These are phyloP conservation scores for Pichia sp. DNA, from an alignment of 1,139 yeast species.

Conservation along the genomic window DNA sequence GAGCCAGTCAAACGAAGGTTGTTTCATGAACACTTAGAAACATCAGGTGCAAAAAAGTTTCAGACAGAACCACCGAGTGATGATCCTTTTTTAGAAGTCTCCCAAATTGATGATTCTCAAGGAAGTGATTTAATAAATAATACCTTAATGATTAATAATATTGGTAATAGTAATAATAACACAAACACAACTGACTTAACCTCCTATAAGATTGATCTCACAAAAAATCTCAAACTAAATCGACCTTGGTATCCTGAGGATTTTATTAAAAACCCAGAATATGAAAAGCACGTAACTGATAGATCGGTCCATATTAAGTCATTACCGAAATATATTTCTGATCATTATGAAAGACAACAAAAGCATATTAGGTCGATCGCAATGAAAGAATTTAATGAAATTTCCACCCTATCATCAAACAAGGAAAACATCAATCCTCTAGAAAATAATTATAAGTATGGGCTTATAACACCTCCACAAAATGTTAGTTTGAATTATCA, in stretches of 20 bases:
- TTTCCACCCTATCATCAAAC: constrained; percentile 14
- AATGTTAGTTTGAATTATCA: constrained; percentile 16
- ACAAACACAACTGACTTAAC: no score
- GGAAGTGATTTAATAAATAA: neutral
- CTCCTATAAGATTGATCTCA: constrained; percentile 13
- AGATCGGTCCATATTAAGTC: neutral
- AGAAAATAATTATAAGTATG: constrained; percentile 5
- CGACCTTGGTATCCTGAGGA: constrained; percentile 29
- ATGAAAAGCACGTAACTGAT: constrained; percentile 5
- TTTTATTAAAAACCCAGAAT: constrained; percentile 23
- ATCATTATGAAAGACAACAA: constrained; percentile 17
- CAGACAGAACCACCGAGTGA: neutral
- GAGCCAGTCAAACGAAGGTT: neutral
- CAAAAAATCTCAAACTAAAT: constrained; percentile 20
- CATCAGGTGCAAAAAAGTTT: neutral
- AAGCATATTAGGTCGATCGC: constrained; percentile 19
- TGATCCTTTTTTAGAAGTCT: neutral
- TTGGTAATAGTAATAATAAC: no score
- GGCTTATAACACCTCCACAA: constrained; percentile 13
- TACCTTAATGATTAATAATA: constrained; percentile 31
- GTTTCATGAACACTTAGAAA: neutral
- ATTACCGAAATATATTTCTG: constrained; percentile 2
- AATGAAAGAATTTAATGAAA: constrained; percentile 19
- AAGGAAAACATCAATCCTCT: neutral
- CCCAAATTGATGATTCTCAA: constrained; percentile 10